A percentile compares a stretch with the other conserved stretches of the same genome.
Evolutionary conservation across 1,284 basidiomycete genomes (phyloP).

Genomic region (Peniophora sp.): DNA sequence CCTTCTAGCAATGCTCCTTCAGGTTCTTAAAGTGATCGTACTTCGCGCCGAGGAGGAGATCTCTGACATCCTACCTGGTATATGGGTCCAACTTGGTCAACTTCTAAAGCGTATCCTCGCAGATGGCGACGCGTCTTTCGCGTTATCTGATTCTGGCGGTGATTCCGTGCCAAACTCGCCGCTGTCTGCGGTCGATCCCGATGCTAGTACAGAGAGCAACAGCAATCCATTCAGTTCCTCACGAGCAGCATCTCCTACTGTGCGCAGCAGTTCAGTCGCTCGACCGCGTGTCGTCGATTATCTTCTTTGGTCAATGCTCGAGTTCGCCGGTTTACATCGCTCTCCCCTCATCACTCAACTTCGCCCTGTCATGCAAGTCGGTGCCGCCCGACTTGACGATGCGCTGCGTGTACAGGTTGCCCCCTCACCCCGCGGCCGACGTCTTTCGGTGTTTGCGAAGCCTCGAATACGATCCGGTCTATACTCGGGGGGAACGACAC

Average conservation of each 20-base stretch:
- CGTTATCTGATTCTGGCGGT: constrained; percentile 27
- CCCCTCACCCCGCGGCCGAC: constrained; percentile 22
- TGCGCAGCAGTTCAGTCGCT: constrained; percentile 13
- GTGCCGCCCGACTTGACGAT: constrained; percentile 41
- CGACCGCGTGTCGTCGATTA: constrained; percentile 63
- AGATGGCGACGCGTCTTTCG: constrained; percentile 54
- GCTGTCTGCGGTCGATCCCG: constrained; percentile 14
- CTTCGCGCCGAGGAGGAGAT: constrained; percentile 57
- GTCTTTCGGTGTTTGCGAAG: constrained; percentile 35
- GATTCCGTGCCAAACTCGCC: constrained; percentile 36
- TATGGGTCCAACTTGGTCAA: constrained; percentile 53
- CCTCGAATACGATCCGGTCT: constrained; percentile 34
- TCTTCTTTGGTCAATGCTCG: constrained; percentile 65
- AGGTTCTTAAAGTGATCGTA: constrained; percentile 63
- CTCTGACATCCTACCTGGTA: constrained; percentile 40
- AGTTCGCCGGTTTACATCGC: constrained; percentile 56
- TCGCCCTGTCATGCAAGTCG: constrained; percentile 56
- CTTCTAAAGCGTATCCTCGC: constrained; percentile 42
- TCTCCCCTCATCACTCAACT: constrained; percentile 61
- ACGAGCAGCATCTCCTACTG: constrained; percentile 11
- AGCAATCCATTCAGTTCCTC: constrained; percentile 20
- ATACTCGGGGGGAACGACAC: constrained; percentile 32
- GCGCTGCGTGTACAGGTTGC: constrained; percentile 32
- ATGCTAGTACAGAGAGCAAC: neutral
- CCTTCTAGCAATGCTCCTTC: constrained; percentile 48